Percentiles rank a stretch among this genome's conserved stretches.
These are phyloP conservation scores for Pseudoturritis turrita DNA, from an alignment of 345 rosid genomes.

Conservation along the genomic window DNA sequence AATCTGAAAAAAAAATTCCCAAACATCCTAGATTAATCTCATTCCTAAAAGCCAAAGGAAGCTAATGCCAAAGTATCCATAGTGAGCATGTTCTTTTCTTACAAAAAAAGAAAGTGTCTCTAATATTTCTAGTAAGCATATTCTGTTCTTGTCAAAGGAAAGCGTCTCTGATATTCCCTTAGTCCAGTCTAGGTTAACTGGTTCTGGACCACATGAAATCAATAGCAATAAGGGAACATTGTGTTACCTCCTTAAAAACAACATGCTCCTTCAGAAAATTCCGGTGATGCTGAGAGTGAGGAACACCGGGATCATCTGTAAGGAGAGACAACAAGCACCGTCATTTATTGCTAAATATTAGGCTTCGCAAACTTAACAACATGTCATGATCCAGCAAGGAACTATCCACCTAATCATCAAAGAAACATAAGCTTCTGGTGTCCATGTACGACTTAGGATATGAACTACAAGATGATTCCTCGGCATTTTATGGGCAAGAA, in stretches of 20 bases:
- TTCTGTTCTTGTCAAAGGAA: neutral
- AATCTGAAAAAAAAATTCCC: too few relatives aligned
- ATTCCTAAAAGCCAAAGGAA: neutral
- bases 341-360: slow-evolving; percentile 8
- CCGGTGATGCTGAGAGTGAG: slow-evolving; percentile 77
- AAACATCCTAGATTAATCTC: neutral
- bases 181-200: neutral
- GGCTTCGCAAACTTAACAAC: slow-evolving; percentile 7
- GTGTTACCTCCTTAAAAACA: slow-evolving; percentile 87
- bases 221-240: neutral
- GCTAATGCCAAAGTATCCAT: neutral
- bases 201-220: slow-evolving; percentile 1
- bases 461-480: slow-evolving; percentile 7
- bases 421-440: neutral
- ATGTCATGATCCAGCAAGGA: neutral
- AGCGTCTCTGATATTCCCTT: neutral
- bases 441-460: slow-evolving; percentile 6
- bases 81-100: neutral
- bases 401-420: slow-evolving; percentile 5
- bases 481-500: too few relatives aligned
- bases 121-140: neutral
- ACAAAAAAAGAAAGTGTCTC: neutral
- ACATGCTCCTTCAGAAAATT: slow-evolving; percentile 86
- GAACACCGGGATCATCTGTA: slow-evolving; percentile 87
- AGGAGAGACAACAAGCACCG: slow-evolving; percentile 5